Conservation (phyloP, 2,329 filamentous ascomycete species). For the Xylariaceae sp. region DNA sequence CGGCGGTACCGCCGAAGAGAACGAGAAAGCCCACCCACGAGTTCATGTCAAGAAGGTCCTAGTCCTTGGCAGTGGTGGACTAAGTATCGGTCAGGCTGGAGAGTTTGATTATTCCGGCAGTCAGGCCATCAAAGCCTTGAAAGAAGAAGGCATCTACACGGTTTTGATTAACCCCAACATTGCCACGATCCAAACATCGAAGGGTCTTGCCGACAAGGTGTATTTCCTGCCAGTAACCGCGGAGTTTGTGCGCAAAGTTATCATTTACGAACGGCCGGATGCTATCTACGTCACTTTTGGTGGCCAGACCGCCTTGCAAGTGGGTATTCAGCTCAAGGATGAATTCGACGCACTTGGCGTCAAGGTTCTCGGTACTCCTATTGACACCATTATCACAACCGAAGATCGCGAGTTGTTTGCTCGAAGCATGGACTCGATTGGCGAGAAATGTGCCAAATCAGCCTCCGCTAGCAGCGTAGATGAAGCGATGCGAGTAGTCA, state of each 20-base stretch:
- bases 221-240: conserved; percentile 97
- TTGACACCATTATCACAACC: conserved; percentile 96
- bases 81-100: conserved; percentile 95
- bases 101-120: conserved; percentile 99
- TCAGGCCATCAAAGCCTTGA: conserved; percentile 96
- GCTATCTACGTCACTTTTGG: conserved; percentile 97
- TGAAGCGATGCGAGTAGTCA: conserved; percentile 82
- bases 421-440: conserved; percentile 96
- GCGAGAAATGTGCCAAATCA: conserved; percentile 96
- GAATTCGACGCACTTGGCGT: conserved; percentile 92
- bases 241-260: conserved; percentile 96
- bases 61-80: conserved; percentile 86
- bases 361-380: conserved; percentile 90
- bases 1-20: conserved; percentile 74
- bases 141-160: conserved; percentile 96
- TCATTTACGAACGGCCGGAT: conserved; percentile 88
- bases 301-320: conserved; percentile 92
- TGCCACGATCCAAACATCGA: conserved; percentile 96
- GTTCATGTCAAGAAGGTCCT: conserved; percentile 91
- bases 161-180: conserved; percentile 99
- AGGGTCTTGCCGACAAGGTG: conserved; percentile 95
- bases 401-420: conserved; percentile 97
- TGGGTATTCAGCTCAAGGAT: conserved; percentile 95
- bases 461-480: conserved; percentile 84
- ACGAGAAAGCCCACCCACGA: conserved; percentile 66